Evolutionary conservation across 75 land plant genomes (phyloP).

Genomic region (Selaginella tamariscina): DNA sequence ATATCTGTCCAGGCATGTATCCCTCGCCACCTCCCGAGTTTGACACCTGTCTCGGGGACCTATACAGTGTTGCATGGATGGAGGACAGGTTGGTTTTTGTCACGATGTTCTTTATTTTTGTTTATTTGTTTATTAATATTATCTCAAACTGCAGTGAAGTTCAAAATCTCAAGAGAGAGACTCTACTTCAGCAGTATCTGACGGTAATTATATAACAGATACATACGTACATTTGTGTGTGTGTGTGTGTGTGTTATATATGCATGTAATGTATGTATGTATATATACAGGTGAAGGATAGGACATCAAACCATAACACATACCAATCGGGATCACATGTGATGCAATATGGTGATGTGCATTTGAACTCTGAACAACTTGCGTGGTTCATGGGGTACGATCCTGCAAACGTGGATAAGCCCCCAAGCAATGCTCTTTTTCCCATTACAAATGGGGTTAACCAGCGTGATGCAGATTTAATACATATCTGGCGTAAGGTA

Average conservation of each 20-base stretch:
- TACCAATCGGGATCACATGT: conserved; percentile 76
- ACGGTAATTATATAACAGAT: conserved; percentile 35
- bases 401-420: conserved; percentile 50
- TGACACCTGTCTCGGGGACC: conserved; percentile 78
- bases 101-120: conserved; percentile 5
- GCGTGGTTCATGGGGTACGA: conserved; percentile 67
- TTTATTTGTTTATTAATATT: too few relatives aligned
- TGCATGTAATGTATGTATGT: conserved; percentile 9
- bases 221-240: neutral
- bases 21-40: conserved; percentile 75
- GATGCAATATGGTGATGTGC: conserved; percentile 71
- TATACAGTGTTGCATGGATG: conserved; percentile 95
- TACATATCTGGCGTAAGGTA: conserved; percentile 68
- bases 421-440: conserved; percentile 22
- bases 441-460: conserved; percentile 27
- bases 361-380: conserved; percentile 41
- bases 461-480: conserved; percentile 87
- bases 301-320: conserved; percentile 70
- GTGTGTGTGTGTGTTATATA: too few relatives aligned
- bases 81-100: conserved; percentile 74
- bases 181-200: conserved; percentile 49
- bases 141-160: conserved; percentile 42
- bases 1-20: conserved; percentile 83
- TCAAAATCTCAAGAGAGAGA: conserved; percentile 51
- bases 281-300: conserved; percentile 51